These are phyloP conservation scores for Geopyxis carbonaria DNA, from an alignment of 495 filamentous ascomycete species.

Conservation along the genomic window DNA sequence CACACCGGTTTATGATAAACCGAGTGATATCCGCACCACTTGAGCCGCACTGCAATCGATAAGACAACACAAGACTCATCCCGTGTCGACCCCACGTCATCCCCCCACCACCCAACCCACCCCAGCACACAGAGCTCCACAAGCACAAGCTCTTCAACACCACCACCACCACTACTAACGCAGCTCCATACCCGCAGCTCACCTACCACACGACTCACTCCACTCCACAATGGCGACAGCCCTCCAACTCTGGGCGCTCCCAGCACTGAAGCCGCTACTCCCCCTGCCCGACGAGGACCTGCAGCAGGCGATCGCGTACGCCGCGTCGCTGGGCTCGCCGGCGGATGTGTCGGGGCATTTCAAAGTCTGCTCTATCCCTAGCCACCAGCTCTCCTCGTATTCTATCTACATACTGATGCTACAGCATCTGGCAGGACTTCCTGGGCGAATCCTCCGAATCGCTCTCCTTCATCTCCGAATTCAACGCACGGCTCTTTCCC, in stretches of 20 bases:
- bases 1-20: too few relatives aligned
- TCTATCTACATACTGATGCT: background rate
- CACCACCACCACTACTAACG: too few relatives aligned
- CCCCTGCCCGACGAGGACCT: conserved; percentile 62
- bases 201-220: too few relatives aligned
- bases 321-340: conserved; percentile 48
- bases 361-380: conserved; percentile 27
- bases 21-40: too few relatives aligned
- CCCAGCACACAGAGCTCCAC: too few relatives aligned
- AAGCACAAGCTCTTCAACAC: too few relatives aligned
- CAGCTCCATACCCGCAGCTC: too few relatives aligned
- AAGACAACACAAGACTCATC: too few relatives aligned
- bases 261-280: conserved; percentile 59
- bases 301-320: conserved; percentile 64
- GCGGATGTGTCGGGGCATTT: conserved; percentile 65
- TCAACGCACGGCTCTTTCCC: conserved; percentile 47
- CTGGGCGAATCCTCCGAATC: conserved; percentile 73
- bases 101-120: too few relatives aligned
- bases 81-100: too few relatives aligned
- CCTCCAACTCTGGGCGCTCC: conserved; percentile 30
- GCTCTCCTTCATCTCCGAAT: conserved; percentile 80
- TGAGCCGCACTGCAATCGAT: too few relatives aligned
- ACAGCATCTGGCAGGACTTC: conserved; percentile 34
- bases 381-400: background rate
- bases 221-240: too few relatives aligned